Evolutionary conservation across 441 rosid genomes (phyloP).

Genomic region (Biscutella laevigata): DNA sequence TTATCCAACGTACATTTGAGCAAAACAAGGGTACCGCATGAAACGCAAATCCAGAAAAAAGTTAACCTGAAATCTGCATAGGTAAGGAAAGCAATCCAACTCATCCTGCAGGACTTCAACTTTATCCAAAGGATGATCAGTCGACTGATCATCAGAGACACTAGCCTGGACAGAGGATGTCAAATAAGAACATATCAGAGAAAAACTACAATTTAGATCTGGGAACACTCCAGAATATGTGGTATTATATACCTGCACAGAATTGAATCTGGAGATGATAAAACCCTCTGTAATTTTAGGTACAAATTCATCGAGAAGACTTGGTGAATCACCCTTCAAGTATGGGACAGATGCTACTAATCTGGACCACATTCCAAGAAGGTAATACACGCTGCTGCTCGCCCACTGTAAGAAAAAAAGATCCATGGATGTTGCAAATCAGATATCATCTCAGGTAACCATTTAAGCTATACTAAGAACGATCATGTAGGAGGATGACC

Average conservation of each 20-base stretch:
- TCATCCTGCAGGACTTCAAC: slow-evolving; percentile 98
- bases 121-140: slow-evolving; percentile 93
- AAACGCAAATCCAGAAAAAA: slow-evolving; percentile 11
- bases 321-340: slow-evolving; percentile 96
- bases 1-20: no score
- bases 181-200: background rate
- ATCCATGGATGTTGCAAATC: slow-evolving; percentile 5
- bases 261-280: slow-evolving; percentile 88
- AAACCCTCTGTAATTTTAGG: slow-evolving; percentile 96
- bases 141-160: slow-evolving; percentile 62
- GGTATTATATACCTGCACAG: slow-evolving; percentile 61
- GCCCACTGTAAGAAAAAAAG: slow-evolving; percentile 68
- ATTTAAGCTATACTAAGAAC: slow-evolving; percentile 10
- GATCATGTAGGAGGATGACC: slow-evolving; percentile 1
- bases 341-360: slow-evolving; percentile 87
- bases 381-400: slow-evolving; percentile 97
- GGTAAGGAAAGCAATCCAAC: slow-evolving; percentile 93
- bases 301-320: slow-evolving; percentile 94
- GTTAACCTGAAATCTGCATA: slow-evolving; percentile 95
- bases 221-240: background rate
- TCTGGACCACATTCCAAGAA: slow-evolving; percentile 96
- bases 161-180: slow-evolving; percentile 48
- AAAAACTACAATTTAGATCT: background rate
- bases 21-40: slow-evolving; percentile 1
- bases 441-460: slow-evolving; percentile 14